Percentiles rank a stretch among this genome's conserved stretches.
Evolutionary conservation across 139 green algal species (phyloP).

Genomic region (Chlorella sp.): DNA sequence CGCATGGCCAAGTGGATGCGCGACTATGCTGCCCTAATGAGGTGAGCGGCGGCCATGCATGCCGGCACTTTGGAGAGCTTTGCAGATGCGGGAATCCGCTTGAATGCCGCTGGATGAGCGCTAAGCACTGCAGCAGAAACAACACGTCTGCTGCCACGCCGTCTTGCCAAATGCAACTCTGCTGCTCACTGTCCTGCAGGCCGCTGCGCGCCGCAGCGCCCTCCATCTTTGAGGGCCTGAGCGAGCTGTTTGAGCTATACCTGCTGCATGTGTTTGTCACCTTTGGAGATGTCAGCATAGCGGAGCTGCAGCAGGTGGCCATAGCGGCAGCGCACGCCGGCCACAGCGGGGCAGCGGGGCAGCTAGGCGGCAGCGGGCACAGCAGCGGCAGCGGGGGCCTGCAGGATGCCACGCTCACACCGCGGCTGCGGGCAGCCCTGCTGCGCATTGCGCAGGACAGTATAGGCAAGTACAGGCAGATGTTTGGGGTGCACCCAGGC

Average conservation of each 20-base stretch:
- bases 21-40: slow-evolving; percentile 62
- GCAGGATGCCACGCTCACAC: slow-evolving; percentile 31
- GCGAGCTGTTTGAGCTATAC: slow-evolving; percentile 66
- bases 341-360: neutral
- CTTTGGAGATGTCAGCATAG: slow-evolving; percentile 52
- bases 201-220: slow-evolving; percentile 39
- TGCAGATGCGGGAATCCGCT: too few relatives aligned
- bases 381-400: neutral
- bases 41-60: slow-evolving; percentile 9
- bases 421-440: slow-evolving; percentile 44
- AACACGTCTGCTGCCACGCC: too few relatives aligned
- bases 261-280: slow-evolving; percentile 51
- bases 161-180: neutral
- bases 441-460: slow-evolving; percentile 41
- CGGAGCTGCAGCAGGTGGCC: slow-evolving; percentile 27
- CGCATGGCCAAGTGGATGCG: slow-evolving; percentile 55
- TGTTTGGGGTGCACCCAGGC: slow-evolving; percentile 27
- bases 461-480: slow-evolving; percentile 39
- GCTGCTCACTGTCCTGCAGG: slow-evolving; percentile 33
- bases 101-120: too few relatives aligned
- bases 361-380: neutral
- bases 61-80: too few relatives aligned
- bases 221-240: slow-evolving; percentile 52
- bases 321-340: neutral
- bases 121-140: too few relatives aligned